Percentiles rank a stretch among this genome's conserved stretches.
These are phyloP conservation scores for Blastobotrys elegans DNA, from an alignment of 1,139 yeast species.

Conservation along the genomic window DNA sequence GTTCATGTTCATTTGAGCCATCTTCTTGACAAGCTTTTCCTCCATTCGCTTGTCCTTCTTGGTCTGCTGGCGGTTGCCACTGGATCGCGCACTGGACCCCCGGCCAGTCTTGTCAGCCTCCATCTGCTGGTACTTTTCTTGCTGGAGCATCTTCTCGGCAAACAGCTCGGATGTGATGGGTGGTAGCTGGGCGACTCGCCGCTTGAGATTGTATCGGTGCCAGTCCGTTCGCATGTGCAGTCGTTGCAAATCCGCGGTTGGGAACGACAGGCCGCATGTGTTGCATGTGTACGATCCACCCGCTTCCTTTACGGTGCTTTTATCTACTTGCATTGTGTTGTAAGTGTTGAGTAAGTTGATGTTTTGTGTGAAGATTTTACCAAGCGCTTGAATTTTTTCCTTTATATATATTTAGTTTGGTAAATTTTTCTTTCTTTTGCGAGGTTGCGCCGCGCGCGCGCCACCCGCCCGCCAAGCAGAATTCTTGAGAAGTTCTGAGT, in stretches of 20 bases:
- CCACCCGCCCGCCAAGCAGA: neutral
- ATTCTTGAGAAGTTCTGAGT: neutral
- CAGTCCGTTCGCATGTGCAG: constrained; percentile 94
- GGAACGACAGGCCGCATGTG: constrained; percentile 77
- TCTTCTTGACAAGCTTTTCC: constrained; percentile 28
- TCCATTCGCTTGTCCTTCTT: constrained; percentile 37
- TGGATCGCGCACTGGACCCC: constrained; percentile 25
- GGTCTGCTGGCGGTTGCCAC: constrained; percentile 33
- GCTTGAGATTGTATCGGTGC: constrained; percentile 89
- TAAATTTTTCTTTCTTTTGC: neutral
- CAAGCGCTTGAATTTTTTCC: neutral
- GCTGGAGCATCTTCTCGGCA: constrained; percentile 63
- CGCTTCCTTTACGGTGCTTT: constrained; percentile 7
- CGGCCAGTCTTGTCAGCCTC: constrained; percentile 46
- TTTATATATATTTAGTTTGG: neutral
- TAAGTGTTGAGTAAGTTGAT: neutral
- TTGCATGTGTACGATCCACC: constrained; percentile 56
- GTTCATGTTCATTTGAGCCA: constrained; percentile 15
- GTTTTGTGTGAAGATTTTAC: neutral
- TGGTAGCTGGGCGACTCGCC: constrained; percentile 82
- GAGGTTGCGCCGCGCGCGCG: constrained; percentile 3
- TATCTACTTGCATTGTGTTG: constrained; percentile 9
- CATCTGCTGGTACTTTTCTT: constrained; percentile 33
- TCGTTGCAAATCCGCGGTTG: constrained; percentile 75
- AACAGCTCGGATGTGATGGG: constrained; percentile 76